Evolutionary conservation across 2,329 filamentous ascomycete species (phyloP), one percentile per base, ranked within the genome.

Genomic region (Fusarium papillatum): DNA sequence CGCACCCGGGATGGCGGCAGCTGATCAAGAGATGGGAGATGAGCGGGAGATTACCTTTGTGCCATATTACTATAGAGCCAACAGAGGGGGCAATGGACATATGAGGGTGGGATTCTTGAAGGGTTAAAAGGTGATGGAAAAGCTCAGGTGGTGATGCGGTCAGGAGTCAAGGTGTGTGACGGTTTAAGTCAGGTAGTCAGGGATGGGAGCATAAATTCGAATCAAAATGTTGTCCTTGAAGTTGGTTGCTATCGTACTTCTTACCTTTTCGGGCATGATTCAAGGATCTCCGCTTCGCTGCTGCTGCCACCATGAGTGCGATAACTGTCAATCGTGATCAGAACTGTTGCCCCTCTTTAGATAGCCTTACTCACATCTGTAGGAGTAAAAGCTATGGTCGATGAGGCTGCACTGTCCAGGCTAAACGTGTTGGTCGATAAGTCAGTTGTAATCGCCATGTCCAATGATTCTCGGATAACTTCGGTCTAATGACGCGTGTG

Each of bases 1-100:
- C 3, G 9, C 22, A 1, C 75, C 75, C 0, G 61, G 72, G 17
- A 63, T 38, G 14, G 29, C 11, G 2, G 19, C 5, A 11, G 6
- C 1, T 26, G 29, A 64, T 22, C 65, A 0, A 1, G 16, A 14
- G n/a, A 16, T 26, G 16, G 50, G n/a, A n/a, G 22, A 17, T 29
- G 68, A 64, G 31, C 57, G n/a, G 7, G 62, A 67, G 9, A 63
- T 39, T 3, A 13, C 57, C 0, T 75, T 77, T 22, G 50, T 75
- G 22, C 75, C 75, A 2, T 76, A 76, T 17, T 76, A 66, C 19
- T 39, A 70, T 3, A 48, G 75, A n/a, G 61, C 74, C 0, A 76
- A 77, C 1, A 41, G 66, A 55, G 72, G 63, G 0, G 75, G 75
- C 0, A 77, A 68, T 0, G 75, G 75, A 1, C 75, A 77, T 7